phyloP scores from a whole-genome alignment of 805 yeast species.

The Candida patagonica region DNA sequence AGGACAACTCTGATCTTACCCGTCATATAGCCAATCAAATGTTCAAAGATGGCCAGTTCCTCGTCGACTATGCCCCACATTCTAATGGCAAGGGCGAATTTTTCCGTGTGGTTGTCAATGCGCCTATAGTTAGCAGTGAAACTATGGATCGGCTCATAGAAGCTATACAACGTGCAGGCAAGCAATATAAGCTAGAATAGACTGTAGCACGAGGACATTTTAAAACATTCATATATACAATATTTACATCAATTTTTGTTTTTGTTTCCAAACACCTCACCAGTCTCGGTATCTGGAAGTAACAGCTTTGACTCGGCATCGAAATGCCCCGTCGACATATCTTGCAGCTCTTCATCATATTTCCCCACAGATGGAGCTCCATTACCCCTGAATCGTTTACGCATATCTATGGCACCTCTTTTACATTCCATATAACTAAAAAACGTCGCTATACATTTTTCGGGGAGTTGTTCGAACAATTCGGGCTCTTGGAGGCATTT shows the following conservation, averaged over 20 bases:
- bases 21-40: conserved; percentile 51
- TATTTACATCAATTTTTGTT: neutral
- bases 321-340: conserved; percentile 70
- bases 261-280: neutral
- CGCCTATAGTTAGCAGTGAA: conserved; percentile 46
- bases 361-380: conserved; percentile 90
- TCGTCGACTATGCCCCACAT: conserved; percentile 72
- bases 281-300: conserved; percentile 38
- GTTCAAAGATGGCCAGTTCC: conserved; percentile 54
- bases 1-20: conserved; percentile 45
- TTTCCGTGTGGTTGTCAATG: conserved; percentile 74
- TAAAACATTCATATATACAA: neutral
- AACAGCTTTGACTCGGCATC: conserved; percentile 73
- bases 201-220: neutral
- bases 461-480: conserved; percentile 69
- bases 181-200: neutral
- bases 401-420: conserved; percentile 13
- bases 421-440: conserved; percentile 84
- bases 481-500: conserved; percentile 79
- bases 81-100: conserved; percentile 57
- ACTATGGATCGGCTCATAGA: conserved; percentile 38
- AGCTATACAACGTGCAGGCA: conserved; percentile 32
- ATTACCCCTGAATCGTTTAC: conserved; percentile 86
- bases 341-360: conserved; percentile 79
- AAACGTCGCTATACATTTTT: conserved; percentile 76